Base-by-base conservation (phyloP, 805 yeast genomes). In the Vanderwaltozyma yarrowii region DNA sequence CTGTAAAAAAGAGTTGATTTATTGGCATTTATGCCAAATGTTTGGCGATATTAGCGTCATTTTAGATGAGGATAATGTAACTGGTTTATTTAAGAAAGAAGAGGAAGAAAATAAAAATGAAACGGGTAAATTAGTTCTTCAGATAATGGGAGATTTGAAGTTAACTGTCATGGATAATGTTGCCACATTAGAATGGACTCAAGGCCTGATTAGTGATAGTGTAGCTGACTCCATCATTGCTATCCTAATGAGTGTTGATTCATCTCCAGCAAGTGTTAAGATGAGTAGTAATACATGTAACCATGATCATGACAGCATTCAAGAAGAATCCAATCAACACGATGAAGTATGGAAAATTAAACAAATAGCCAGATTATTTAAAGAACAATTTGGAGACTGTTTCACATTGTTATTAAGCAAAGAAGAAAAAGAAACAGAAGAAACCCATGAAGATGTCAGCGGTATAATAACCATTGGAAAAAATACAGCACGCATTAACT, bases 171-270 rank as follows among this genome's bases (percentile, higher is more conserved):
- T 62, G 30, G 66, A 67, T 18, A 64, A 69, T 36, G 47, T 70
- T 9, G 78, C 83, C 5, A 71, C 80, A 0, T 78, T 89, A 12
- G 94, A 85, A 58, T 92, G 98, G 98, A 74, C 77, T 14, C 89
- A 94, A 48, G 88, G 87, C 41, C 67, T 84, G 40, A 75, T 87
- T 64, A 88, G 83, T 43, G 98, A 92, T 52, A 80, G 96, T 0
- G 74, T 92, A 45, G 98, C 98, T 0, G 99, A 92, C 54, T 80
- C 95, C 13, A 82, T 87, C 1, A 74, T 92, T 41, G 96, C 96
- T 0, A 86, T 92, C 28, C 60, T 92, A 24, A 71, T 89, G 61
- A 84, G 95, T 32, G 92, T 89, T 30, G 98, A 92, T 56, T 80
- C 95, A 0, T 78, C 95, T 0, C 96, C 96, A 10, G 94, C 96